These are phyloP conservation scores for Hypholoma fasciculare DNA, from an alignment of 768 basidiomycete species.

Conservation along the genomic window DNA sequence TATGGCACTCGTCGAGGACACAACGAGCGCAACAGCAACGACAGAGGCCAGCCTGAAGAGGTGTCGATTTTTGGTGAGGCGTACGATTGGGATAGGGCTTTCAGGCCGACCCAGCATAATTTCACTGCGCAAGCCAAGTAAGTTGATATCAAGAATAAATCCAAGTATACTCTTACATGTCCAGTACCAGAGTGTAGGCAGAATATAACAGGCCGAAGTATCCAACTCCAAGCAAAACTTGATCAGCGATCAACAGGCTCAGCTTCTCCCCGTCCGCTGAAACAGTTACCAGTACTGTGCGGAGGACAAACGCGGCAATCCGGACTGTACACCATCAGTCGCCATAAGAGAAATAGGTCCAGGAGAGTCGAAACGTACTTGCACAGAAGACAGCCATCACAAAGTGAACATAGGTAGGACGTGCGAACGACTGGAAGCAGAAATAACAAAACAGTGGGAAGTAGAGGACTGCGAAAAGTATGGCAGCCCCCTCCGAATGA, in stretches of 20 bases:
- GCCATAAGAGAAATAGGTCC: background rate
- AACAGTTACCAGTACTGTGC: slow-evolving; percentile 33
- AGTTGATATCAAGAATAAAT: background rate
- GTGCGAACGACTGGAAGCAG: slow-evolving; percentile 25
- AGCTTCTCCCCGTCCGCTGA: slow-evolving; percentile 31
- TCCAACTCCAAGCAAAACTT: slow-evolving; percentile 41
- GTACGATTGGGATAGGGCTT: background rate
- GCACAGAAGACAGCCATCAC: slow-evolving; percentile 36
- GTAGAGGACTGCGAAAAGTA: slow-evolving; percentile 37
- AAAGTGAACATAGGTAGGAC: slow-evolving; percentile 33
- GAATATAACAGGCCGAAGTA: slow-evolving; percentile 45
- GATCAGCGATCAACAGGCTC: slow-evolving; percentile 34
- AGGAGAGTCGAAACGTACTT: slow-evolving; percentile 26
- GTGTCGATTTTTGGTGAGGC: background rate
- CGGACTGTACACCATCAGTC: slow-evolving; percentile 31
- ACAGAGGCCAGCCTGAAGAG: background rate
- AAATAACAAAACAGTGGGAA: slow-evolving; percentile 31
- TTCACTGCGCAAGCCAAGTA: background rate
- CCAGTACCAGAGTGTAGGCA: slow-evolving; percentile 40
- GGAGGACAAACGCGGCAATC: slow-evolving; percentile 37
- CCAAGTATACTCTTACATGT: slow-evolving; percentile 32
- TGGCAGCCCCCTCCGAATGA: slow-evolving; percentile 32
- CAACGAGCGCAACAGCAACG: background rate
- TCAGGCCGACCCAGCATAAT: background rate
- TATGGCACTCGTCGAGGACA: background rate